Evolutionary conservation across 306 rosid species (phyloP), one percentile per base, ranked within the genome.

Genomic region (Cucumis cinereus): DNA sequence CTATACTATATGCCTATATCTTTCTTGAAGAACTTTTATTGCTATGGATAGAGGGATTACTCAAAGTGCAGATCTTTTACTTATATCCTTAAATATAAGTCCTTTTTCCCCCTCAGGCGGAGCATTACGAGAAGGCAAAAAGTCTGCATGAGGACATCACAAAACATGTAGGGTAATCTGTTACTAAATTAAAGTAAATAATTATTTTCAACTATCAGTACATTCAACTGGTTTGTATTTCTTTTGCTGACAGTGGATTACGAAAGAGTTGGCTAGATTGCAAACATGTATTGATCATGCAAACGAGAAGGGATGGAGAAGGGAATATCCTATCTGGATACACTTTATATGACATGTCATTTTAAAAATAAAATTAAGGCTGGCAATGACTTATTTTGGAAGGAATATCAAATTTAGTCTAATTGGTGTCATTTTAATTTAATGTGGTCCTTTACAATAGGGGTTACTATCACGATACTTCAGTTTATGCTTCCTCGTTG

Each of bases 241-340:
- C 40, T 68, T 47, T 69, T 6, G 22, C 54, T 43, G 74, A 5
- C 87, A 92, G 98, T 85, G 98, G 98, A 90, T 92, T 74, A 79
- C 84, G 6, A 86, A 79, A 77, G 86, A 90, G 84, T 45, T 93
- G 85, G 72, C 79, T 30, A 53, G 83, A 64, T 72, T 93, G 79
- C 93, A 85, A 78, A 88, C 77, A 57, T 88, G 87, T 43, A 93
- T 90, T 77, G 93, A 89, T 79, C 86, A 56, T 78, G 96, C 98
- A 68, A 90, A 90, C 81, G 98, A 90, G 85, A 93, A 89, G 85
- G 98, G 98, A 52, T 82, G 95, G 96, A 88, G 96, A 82, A 89
- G 85, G 88, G 88, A 90, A 93, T 93, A 93, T 93, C 98, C 98
- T 88, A 83, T 74, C 75, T 67, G 68, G 15, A 52, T 73, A 11